phyloP scores from a whole-genome alignment of 169 alveolate genomes.

The Eimeria falciformis region DNA sequence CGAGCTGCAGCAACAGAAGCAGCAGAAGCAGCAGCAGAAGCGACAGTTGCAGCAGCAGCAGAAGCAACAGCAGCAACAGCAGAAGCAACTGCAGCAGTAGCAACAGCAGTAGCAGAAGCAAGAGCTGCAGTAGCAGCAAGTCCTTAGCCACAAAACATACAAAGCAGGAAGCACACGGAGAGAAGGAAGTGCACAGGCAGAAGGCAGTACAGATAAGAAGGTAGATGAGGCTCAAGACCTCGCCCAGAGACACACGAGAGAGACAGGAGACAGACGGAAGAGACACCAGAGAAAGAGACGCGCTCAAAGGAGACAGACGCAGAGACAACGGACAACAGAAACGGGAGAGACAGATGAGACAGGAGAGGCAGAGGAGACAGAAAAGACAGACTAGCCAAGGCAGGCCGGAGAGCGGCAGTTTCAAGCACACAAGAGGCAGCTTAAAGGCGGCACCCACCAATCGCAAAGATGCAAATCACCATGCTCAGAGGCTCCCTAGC shows the following conservation, averaged over 20 bases:
- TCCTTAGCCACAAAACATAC: not conserved
- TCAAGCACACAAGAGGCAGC: no score
- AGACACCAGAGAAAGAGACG: no score
- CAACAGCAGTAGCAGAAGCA: not conserved
- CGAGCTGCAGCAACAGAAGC: slow-evolving; percentile 15
- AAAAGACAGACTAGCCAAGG: no score
- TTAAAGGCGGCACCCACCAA: no score
- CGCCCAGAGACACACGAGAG: no score
- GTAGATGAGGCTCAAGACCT: no score
- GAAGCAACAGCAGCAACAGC: not conserved
- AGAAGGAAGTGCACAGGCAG: not conserved
- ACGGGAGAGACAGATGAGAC: not conserved
- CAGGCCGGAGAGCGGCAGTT: no score
- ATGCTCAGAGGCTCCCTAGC: slow-evolving; percentile 32
- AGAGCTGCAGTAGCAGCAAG: not conserved
- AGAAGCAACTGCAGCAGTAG: not conserved
- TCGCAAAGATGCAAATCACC: not conserved
- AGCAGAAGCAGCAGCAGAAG: slow-evolving; percentile 16
- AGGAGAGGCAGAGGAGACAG: not conserved
- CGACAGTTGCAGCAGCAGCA: slow-evolving; percentile 13
- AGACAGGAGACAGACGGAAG: no score
- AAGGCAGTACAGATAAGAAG: no score
- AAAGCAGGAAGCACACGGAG: not conserved
- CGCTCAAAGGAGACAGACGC: no score
- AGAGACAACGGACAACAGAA: not conserved